A percentile compares a stretch with the other conserved stretches of the same genome.
Evolutionary conservation across 495 filamentous ascomycete genomes (phyloP).

Genomic region (Penicillium cinerascens): DNA sequence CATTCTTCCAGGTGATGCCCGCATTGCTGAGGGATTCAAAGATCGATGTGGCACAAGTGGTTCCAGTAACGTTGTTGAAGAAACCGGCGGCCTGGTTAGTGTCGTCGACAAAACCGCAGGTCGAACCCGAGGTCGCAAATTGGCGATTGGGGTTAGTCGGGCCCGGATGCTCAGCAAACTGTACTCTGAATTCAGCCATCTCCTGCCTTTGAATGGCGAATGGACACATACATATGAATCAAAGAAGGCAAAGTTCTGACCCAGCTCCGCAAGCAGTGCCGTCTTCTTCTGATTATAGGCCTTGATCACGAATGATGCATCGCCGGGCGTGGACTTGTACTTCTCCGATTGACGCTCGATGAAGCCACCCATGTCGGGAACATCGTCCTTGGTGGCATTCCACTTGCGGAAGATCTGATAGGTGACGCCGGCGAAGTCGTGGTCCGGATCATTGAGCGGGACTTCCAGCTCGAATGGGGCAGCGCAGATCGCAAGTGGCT

Average conservation of each 20-base stretch:
- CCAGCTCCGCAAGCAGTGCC: constrained; percentile 32
- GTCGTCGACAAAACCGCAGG: constrained; percentile 34
- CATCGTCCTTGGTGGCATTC: constrained; percentile 33
- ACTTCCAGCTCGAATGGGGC: constrained; percentile 39
- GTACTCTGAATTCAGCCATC: constrained; percentile 4
- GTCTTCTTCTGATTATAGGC: constrained; percentile 39
- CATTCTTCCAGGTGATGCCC: constrained; percentile 37
- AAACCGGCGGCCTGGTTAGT: constrained; percentile 30
- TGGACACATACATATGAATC: constrained; percentile 34
- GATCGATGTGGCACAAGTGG: constrained; percentile 36
- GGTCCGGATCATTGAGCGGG: constrained; percentile 38
- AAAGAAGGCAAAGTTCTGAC: constrained; percentile 40
- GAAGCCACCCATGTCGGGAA: constrained; percentile 42
- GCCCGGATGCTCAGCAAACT: constrained; percentile 39
- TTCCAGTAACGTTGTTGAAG: constrained; percentile 34
- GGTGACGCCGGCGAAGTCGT: constrained; percentile 39
- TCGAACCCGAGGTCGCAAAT: constrained; percentile 37
- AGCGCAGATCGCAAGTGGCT: constrained; percentile 40
- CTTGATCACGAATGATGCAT: constrained; percentile 40
- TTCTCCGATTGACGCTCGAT: constrained; percentile 43
- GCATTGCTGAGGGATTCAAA: constrained; percentile 34
- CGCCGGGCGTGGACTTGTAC: constrained; percentile 36
- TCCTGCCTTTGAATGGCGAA: background rate
- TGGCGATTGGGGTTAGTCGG: constrained; percentile 41
- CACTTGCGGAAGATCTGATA: constrained; percentile 44